Conservation (phyloP, 495 filamentous ascomycete genomes). For the Rhizodiscina lignyota region DNA sequence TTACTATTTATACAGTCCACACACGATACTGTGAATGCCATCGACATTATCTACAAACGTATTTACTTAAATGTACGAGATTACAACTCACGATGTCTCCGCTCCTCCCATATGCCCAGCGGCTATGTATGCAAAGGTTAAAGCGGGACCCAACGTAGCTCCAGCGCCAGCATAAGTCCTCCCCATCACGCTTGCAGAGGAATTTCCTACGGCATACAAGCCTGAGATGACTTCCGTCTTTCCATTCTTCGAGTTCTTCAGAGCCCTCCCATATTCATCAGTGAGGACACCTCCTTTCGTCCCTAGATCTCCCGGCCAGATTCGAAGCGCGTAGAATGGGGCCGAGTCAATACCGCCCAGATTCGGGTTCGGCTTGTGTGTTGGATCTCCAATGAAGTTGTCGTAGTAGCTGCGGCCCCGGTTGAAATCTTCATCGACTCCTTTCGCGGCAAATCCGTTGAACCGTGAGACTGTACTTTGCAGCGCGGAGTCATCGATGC, state of each 20-base stretch:
- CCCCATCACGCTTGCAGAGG: constrained; percentile 10
- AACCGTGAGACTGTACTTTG: constrained; percentile 8
- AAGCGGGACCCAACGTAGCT: constrained; percentile 9
- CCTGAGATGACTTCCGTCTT: constrained; percentile 11
- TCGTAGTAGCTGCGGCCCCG: constrained; percentile 12
- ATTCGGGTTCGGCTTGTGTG: constrained; percentile 9
- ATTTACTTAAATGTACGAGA: no score
- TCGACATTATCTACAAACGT: no score
- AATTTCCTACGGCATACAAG: constrained; percentile 15
- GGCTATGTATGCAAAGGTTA: constrained; percentile 14
- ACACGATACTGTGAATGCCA: no score
- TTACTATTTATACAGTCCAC: no score
- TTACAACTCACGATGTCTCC: no score
- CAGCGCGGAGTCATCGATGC: constrained; percentile 3
- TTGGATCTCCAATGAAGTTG: constrained; percentile 13
- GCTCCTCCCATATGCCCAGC: constrained; percentile 1
- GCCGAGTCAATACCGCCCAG: constrained; percentile 7
- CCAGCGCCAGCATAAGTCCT: constrained; percentile 11
- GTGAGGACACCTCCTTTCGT: constrained; percentile 14
- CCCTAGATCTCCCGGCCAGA: constrained; percentile 13
- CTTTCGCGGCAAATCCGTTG: constrained; percentile 12
- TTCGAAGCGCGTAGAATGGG: constrained; percentile 14
- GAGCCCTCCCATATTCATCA: constrained; percentile 9
- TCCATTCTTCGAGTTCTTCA: constrained; percentile 6
- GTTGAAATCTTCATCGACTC: constrained; percentile 13